These are phyloP conservation scores for Globisporangium polare DNA, from an alignment of 352 stramenopile species.

Conservation along the genomic window DNA sequence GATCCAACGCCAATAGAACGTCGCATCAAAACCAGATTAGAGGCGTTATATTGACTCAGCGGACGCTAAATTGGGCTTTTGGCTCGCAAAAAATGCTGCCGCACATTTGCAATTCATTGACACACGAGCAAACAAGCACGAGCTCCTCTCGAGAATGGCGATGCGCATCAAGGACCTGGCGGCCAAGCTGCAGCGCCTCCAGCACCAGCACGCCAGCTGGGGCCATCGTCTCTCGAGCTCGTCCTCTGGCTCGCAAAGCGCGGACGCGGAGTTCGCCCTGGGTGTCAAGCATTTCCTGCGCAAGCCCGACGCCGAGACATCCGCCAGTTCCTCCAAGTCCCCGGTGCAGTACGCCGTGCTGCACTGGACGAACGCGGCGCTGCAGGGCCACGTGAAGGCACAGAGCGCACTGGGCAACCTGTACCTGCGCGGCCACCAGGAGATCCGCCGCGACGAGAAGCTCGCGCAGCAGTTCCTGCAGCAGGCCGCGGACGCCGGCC, in stretches of 20 bases:
- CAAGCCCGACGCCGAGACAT: slow-evolving; percentile 22
- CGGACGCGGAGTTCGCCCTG: slow-evolving; percentile 52
- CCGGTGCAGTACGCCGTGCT: slow-evolving; percentile 53
- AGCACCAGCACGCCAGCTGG: slow-evolving; percentile 1
- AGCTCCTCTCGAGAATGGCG: background rate
- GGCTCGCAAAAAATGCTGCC: background rate
- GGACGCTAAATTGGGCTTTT: background rate
- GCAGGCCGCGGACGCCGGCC: slow-evolving; percentile 59
- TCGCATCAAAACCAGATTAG: background rate
- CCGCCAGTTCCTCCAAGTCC: slow-evolving; percentile 22
- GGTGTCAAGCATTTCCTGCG: slow-evolving; percentile 58
- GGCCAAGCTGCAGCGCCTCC: slow-evolving; percentile 3
- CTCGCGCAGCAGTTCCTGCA: slow-evolving; percentile 55
- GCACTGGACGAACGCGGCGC: slow-evolving; percentile 76
- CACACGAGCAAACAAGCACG: background rate
- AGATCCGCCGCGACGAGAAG: slow-evolving; percentile 38
- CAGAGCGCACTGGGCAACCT: slow-evolving; percentile 69
- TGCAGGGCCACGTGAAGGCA: slow-evolving; percentile 64
- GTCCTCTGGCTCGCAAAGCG: background rate
- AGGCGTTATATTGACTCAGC: background rate
- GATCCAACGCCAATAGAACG: background rate
- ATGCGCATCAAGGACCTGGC: slow-evolving; percentile 1
- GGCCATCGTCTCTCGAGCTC: background rate
- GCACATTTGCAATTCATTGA: background rate
- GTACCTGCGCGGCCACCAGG: slow-evolving; percentile 56